Evolutionary conservation across 208 protist species (phyloP), one percentile per base, ranked within the genome.

Genomic region (Trypanosoma mega): DNA sequence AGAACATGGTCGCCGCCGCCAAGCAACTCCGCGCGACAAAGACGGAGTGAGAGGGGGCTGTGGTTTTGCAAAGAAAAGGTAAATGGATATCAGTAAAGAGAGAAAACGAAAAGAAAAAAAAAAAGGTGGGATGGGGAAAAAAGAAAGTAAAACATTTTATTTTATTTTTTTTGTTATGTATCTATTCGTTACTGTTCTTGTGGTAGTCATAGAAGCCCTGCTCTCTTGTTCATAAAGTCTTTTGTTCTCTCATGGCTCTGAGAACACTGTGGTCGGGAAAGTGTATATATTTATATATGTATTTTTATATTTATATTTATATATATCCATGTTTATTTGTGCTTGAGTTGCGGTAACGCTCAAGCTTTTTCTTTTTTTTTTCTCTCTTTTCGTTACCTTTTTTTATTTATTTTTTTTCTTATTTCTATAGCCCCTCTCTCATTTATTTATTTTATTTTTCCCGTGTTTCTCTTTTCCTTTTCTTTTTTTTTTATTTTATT

Each of bases 1-100:
- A 52, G 26, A 82, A 79, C 61, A 82, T 86, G 79, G 79, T 86
- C 20, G 72, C 59, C 14, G 75, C 72, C 7, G 75, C 79, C 11
- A 71, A 70, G 45, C 43, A 68, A 24, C 51, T 86, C 23, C 75
- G 79, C 52, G 18, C 24, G 9, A 67, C 58, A 41, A 76, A 81
- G 49, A 41, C 33, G 49, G 52, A 52, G 29, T 62, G 21, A 52
- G 23, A n/a, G 16, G 14, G 27, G 11, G 1, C 29, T 55, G 1
- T 21, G 16, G n/a, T 37, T 24, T 2, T 3, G 2, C 14, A 33
- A 20, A 47, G 11, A 3, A 18, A 18, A 21, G 9, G 43, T 14
- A 21, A 30, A 18, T 24, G 53, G 12, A n/a, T 26, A 18, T 7
- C 26, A 44, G 8, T 39, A 6, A 39, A 39, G 34, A 39, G 12